Evolutionary conservation across 768 basidiomycete species (phyloP), one percentile per base, ranked within the genome.

Genomic region (Mycena alexandri): DNA sequence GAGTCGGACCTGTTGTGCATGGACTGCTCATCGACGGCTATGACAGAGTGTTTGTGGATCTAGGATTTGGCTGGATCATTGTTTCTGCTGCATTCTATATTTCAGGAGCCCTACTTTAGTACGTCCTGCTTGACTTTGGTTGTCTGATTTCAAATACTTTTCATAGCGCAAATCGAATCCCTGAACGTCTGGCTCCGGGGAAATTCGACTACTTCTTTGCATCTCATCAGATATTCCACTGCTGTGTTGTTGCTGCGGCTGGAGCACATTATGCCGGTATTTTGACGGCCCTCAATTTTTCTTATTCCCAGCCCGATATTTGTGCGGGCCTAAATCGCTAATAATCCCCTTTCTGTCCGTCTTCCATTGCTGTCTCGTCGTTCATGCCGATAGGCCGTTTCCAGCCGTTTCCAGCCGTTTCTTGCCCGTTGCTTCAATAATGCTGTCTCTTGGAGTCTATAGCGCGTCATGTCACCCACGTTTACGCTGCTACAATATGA

Each of bases 141-240:
- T 36, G 56, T 55, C 51, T 44, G 58, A 63, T 69, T 69, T 75
- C 68, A 70, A 59, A 11, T 11, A 11, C 2, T 38, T 38, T 65
- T 65, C 74, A 68, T 78, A 96, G 95, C 79, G 94, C 94, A 53
- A 90, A 91, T 75, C 87, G 94, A 55, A 85, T 94, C 61, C 95
- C 94, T 48, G 95, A 96, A 74, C 83, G 88, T 43, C 79, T 90
- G 67, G 80, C 83, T 9, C 93, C 93, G 7, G 94, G 94, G 42
- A 86, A 79, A 69, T 95, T 95, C 79, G 94, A 96, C 79, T 85
- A 86, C 73, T 86, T 93, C 73, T 85, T 90, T 61, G 86, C 92
- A 0, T 94, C 92, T 21, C 95, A 97, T 81, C 93, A 96, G 78
- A 92, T 97, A 72, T 96, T 98, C 78, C 96, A 96, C 75, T 77